Evolutionary conservation across 257 asterid genomes (phyloP).

Genomic region (Solanum gracilifrons): DNA sequence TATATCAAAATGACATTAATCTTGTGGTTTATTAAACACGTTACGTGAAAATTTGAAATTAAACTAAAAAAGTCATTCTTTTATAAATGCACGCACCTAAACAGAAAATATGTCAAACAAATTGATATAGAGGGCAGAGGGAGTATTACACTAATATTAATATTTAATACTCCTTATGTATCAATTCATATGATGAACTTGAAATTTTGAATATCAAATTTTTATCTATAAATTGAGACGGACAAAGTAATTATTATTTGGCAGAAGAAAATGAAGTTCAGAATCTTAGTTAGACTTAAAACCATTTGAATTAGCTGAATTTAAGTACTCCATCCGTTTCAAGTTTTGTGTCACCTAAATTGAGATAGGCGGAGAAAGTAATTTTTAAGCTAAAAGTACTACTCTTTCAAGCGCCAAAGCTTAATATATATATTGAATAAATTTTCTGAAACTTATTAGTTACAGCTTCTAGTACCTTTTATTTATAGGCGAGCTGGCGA

Average conservation of each 20-base stretch:
- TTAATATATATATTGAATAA: too few species aligned
- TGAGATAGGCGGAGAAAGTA: fast-evolving
- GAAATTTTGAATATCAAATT: too few species aligned
- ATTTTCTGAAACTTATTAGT: background rate
- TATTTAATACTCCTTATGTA: background rate
- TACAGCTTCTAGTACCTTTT: background rate
- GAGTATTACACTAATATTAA: background rate
- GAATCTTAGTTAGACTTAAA: background rate
- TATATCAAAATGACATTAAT: too few species aligned
- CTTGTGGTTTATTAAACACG: background rate
- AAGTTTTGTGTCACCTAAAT: background rate
- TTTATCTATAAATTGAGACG: background rate
- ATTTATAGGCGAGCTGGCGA: background rate
- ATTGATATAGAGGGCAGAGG: too few species aligned
- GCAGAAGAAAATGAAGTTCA: background rate
- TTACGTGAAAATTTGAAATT: fast-evolving
- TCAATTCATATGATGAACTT: too few species aligned
- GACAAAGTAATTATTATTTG: background rate
- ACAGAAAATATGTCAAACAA: background rate
- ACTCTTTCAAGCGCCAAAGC: background rate
- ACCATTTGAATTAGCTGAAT: background rate
- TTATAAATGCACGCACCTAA: too few species aligned
- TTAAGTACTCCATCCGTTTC: background rate
- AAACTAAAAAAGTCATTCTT: too few species aligned
- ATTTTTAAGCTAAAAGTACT: background rate